A percentile compares a stretch with the other conserved stretches of the same genome.
These are phyloP conservation scores for Glycine tomentella DNA, from an alignment of 306 rosid species.

Conservation along the genomic window DNA sequence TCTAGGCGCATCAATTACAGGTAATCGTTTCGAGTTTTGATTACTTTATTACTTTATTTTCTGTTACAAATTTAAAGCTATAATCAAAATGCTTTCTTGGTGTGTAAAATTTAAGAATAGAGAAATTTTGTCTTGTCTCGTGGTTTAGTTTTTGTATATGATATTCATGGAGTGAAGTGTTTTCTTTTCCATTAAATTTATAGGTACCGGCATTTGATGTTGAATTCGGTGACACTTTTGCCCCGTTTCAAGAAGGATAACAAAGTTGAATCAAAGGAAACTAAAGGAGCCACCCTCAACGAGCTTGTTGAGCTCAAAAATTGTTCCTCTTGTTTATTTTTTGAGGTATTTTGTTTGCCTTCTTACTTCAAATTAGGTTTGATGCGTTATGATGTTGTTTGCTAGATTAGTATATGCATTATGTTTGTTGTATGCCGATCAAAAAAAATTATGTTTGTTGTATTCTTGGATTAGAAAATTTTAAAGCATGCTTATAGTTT, in stretches of 20 bases:
- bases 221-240: slow-evolving; percentile 85
- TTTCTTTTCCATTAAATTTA: neutral
- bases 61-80: neutral
- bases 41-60: too few species aligned
- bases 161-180: slow-evolving; percentile 17
- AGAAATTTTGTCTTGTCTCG: neutral
- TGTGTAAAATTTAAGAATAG: neutral
- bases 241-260: slow-evolving; percentile 97
- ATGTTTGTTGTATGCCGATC: neutral
- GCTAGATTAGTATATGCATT: slow-evolving; percentile 5
- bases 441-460: neutral
- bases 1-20: slow-evolving; percentile 91
- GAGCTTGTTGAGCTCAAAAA: slow-evolving; percentile 89
- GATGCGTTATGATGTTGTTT: neutral
- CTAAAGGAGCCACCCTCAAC: slow-evolving; percentile 83
- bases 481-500: neutral
- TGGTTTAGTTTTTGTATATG: slow-evolving; percentile 2
- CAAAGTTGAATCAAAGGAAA: slow-evolving; percentile 89
- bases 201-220: slow-evolving; percentile 96
- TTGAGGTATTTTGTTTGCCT: slow-evolving; percentile 75
- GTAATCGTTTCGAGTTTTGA: slow-evolving; percentile 38
- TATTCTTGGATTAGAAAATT: neutral
- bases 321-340: slow-evolving; percentile 87
- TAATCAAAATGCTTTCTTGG: neutral
- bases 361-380: too few species aligned